Percentiles rank a stretch among this genome's conserved stretches.
Conservation (phyloP, 2,329 filamentous ascomycete genomes). For the Scedosporium aurantiacum region DNA sequence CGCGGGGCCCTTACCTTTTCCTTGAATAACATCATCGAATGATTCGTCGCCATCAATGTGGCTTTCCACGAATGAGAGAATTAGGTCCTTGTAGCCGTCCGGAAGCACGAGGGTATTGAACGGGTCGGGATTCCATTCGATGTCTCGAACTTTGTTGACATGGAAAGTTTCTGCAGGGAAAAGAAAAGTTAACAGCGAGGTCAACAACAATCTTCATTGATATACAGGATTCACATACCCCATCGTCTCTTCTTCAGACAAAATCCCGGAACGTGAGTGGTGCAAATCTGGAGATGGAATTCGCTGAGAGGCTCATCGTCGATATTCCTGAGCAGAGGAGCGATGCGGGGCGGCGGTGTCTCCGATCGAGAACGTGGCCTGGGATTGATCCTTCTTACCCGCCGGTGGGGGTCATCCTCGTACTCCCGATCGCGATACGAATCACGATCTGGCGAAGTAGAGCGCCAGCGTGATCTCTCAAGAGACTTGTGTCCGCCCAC, state of each 20-base stretch:
- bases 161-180: conserved; percentile 21
- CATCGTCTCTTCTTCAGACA: conserved; percentile 34
- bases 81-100: conserved; percentile 35
- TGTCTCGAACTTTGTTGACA: conserved; percentile 31
- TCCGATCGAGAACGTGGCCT: conserved; percentile 15
- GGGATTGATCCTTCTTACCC: conserved; percentile 10
- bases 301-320: conserved; percentile 23
- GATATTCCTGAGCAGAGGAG: background rate
- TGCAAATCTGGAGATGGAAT: conserved; percentile 28
- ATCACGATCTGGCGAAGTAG: background rate
- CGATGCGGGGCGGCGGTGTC: conserved; percentile 7
- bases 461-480: background rate
- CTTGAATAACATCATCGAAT: conserved; percentile 42
- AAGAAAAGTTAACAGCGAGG: background rate
- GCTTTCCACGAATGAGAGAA: conserved; percentile 30
- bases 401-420: background rate
- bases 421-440: background rate
- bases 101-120: conserved; percentile 39
- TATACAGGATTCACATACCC: conserved; percentile 11
- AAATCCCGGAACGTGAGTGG: conserved; percentile 34
- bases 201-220: background rate
- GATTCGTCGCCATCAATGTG: conserved; percentile 26
- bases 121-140: conserved; percentile 36
- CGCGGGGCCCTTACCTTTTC: conserved; percentile 28
- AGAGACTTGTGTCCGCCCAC: background rate